Evolutionary conservation across 805 yeast genomes (phyloP).

Genomic region (Blastobotrys chiropterorum): DNA sequence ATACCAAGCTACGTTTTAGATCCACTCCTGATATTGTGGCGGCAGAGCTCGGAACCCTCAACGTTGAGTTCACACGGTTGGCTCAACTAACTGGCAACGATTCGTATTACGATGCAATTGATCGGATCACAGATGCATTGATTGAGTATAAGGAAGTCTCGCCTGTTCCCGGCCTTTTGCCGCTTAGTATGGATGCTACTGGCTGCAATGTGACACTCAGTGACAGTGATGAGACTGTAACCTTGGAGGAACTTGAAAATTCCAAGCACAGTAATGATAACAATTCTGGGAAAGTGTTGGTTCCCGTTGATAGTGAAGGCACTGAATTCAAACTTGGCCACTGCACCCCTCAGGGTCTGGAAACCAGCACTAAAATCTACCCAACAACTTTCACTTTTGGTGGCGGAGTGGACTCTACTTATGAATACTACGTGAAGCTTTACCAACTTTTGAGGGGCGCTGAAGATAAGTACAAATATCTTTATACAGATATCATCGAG

Average conservation of each 20-base stretch:
- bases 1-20: conserved; percentile 16
- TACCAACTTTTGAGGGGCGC: conserved; percentile 37
- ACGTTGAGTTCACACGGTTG: conserved; percentile 47
- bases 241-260: neutral
- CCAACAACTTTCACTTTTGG: conserved; percentile 33
- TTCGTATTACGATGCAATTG: conserved; percentile 45
- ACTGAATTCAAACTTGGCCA: no score
- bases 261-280: neutral
- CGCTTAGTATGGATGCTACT: conserved; percentile 42
- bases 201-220: conserved; percentile 38
- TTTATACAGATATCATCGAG: conserved; percentile 29
- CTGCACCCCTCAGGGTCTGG: neutral
- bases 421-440: conserved; percentile 46
- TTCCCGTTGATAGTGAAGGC: no score
- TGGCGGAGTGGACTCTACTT: conserved; percentile 42
- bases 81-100: conserved; percentile 45
- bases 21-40: conserved; percentile 30
- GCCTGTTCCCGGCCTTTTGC: conserved; percentile 39
- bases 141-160: conserved; percentile 28
- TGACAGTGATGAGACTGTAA: neutral
- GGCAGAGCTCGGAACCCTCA: conserved; percentile 45
- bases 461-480: conserved; percentile 31
- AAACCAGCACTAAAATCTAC: neutral
- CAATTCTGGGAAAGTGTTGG: neutral
- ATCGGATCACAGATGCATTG: conserved; percentile 38